Base-by-base conservation (phyloP, 1,284 basidiomycete species). In the Boletellus deceptivus region DNA sequence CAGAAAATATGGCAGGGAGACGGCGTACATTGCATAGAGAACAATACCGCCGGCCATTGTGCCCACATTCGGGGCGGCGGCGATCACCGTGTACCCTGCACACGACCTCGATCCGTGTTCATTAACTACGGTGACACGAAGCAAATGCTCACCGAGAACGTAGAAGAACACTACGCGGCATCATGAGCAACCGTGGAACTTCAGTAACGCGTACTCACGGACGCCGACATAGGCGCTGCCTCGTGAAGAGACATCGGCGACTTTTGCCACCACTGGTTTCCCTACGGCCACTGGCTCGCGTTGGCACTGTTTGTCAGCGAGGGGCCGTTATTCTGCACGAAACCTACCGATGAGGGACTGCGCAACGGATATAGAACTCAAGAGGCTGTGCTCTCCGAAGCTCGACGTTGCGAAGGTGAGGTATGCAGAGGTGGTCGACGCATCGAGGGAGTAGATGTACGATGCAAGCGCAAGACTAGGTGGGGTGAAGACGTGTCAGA, bases 181-280 rank as follows among this genome's bases (percentile, higher is more conserved):
- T 16, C 11, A 47, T 55, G 1, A 59, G 36, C 34, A 44, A 35
- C 18, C 11, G 6, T 33, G 6, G 13, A 18, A 20, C 48, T n/a
- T 7, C 34, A 6, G 10, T 27, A 20, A 39, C 10, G 25, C 20
- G 38, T 17, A 79, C 82, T 73, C 59, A 86, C 83, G 70, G 46
- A 88, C 82, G 41, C 80, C 62, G 40, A 81, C 69, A 60, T 85
- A 89, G 0, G 88, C 77, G n/a, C 63, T 70, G 29, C 76, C 78
- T 56, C 82, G 74, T 13, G 79, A 81, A 13, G 74, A 72, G 16
- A 88, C 80, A 61, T 93, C 89, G 2, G 88, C 81, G 33, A 91
- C 68, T 69, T 91, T 91, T 3, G 89, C 90, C 59, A 90, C 84
- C 41, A 90, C 77, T 2, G 90, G 90, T 70, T 92, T 92, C 34